phyloP scores from a whole-genome alignment of 129 eudicot species.

The Smallanthus sonchifolius region DNA sequence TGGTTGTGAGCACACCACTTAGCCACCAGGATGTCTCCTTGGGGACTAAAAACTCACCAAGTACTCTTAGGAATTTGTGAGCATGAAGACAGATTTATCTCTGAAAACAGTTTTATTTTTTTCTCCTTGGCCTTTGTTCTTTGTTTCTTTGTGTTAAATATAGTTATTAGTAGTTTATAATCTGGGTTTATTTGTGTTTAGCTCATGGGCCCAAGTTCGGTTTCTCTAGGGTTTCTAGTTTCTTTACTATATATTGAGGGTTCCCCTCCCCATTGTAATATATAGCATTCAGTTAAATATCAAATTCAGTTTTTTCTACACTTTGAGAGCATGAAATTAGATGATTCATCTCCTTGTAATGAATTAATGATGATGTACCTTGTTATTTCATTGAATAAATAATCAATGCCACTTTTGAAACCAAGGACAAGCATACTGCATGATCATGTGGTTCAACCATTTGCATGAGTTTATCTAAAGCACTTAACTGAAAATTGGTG shows the following conservation, averaged over 20 bases:
- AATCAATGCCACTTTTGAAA: background rate
- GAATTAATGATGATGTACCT: background rate
- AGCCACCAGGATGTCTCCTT: no score
- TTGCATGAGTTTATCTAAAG: slow-evolving; percentile 10
- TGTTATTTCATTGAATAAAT: background rate
- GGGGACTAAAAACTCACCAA: no score
- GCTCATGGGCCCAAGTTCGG: no score
- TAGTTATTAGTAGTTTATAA: no score
- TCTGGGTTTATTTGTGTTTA: no score
- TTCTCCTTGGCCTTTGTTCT: background rate
- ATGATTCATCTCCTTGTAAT: background rate
- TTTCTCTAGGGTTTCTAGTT: no score
- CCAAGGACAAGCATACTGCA: background rate
- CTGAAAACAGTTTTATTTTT: background rate
- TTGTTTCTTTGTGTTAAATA: background rate
- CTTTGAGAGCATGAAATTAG: background rate
- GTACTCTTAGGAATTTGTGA: background rate
- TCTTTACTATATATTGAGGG: no score
- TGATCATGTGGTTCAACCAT: background rate
- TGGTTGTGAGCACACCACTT: no score
- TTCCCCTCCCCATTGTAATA: no score
- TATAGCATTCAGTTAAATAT: no score
- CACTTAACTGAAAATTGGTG: slow-evolving; percentile 1
- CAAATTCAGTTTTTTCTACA: background rate
- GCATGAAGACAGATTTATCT: slow-evolving; percentile 2